Base-by-base conservation (phyloP, 768 basidiomycete genomes). In the Phlegmacium glaucopus region DNA sequence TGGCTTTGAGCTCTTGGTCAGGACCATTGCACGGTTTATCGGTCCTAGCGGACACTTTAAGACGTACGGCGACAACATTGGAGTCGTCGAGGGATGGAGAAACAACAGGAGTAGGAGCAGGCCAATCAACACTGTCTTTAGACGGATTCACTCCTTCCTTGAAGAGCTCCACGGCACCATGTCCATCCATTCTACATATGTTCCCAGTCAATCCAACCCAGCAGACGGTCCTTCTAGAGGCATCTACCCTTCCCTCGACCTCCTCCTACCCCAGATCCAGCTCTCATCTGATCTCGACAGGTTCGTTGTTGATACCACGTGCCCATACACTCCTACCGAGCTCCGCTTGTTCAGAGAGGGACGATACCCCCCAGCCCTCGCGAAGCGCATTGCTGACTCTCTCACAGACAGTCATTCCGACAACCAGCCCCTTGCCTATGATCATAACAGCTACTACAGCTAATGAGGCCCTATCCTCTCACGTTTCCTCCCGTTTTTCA, bases 21-120 rank as follows among this genome's bases (percentile, higher is more conserved):
- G 10, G 0, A 40, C 58, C 1, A 50, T 47, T 3, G 12, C 16
- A 22, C 42, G 12, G 17, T 27, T 12, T 9, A 27, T 6, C 7
- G 45, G 4, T 13, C 8, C 8, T 2, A 4, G 13, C 7, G 45
- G 61, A 22, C 47, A 59, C 54, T 44, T 65, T n/a, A n/a, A n/a
- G n/a, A n/a, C n/a, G n/a, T 59, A 55, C 34, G 60, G 68, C 1
- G 66, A 72, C 56, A 72, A 71, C 54, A 52, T 49, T 32, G 64
- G 67, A 2, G 63, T 72, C 8, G 53, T 71, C 12, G 58, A 70
- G 48, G 65, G 69, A 0, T 72, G 67, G 70, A 61, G 62, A 60
- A 62, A 55, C 13, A 55, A 55, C 1, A 17, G 64, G 5, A 65
- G 66, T 45, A 18, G 58, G 11, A 65, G 67, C 50, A 3, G 12